These are phyloP conservation scores for Cladosporium sp. DNA, from an alignment of 2,329 filamentous ascomycete genomes.

Conservation along the genomic window DNA sequence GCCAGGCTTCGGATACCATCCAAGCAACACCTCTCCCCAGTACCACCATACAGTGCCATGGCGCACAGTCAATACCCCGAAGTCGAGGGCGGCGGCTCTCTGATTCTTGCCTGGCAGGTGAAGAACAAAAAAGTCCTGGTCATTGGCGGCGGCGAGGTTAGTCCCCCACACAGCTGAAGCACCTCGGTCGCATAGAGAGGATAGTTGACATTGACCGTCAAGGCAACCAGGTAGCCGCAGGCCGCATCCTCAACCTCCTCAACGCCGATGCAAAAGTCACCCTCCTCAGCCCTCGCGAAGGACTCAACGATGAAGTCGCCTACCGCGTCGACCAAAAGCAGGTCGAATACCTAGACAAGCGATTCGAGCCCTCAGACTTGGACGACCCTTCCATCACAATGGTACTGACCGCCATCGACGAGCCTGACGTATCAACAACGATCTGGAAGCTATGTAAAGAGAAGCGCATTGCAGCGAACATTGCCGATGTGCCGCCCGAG, in stretches of 20 bases:
- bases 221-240: conserved; percentile 74
- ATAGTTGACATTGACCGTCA: conserved; percentile 22
- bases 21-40: neutral
- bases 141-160: conserved; percentile 88
- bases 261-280: conserved; percentile 91
- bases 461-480: conserved; percentile 80
- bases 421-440: conserved; percentile 79
- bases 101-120: conserved; percentile 95
- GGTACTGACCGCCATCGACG: conserved; percentile 91
- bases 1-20: neutral
- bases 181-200: neutral
- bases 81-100: conserved; percentile 83
- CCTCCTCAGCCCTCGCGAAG: conserved; percentile 72
- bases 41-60: neutral
- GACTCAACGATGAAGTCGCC: conserved; percentile 84
- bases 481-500: conserved; percentile 92
- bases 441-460: conserved; percentile 95
- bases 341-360: conserved; percentile 74
- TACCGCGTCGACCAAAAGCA: conserved; percentile 72
- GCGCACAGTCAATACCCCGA: conserved; percentile 56
- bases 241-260: conserved; percentile 87
- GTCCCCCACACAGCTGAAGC: conserved; percentile 22
- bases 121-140: conserved; percentile 85
- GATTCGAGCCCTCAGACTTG: conserved; percentile 83
- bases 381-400: conserved; percentile 67